Evolutionary conservation across 768 basidiomycete species (phyloP).

Genomic region (Lactarius sanguifluus): DNA sequence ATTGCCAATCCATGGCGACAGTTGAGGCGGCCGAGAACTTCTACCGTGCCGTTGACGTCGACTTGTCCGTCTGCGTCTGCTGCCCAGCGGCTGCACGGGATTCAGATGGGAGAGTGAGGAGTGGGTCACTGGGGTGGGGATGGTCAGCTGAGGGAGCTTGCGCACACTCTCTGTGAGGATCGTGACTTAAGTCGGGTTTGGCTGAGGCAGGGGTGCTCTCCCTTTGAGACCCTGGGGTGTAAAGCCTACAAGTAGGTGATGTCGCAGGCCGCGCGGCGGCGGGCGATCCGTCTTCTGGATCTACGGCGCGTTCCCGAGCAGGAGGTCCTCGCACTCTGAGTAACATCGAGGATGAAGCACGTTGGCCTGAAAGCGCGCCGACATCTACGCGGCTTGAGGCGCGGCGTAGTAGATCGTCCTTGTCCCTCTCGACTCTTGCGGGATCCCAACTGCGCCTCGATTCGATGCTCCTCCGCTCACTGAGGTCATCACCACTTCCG

Average conservation of each 20-base stretch:
- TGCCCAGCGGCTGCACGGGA: constrained; percentile 36
- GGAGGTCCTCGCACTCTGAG: constrained; percentile 34
- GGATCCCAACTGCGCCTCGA: constrained; percentile 49
- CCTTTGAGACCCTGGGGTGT: constrained; percentile 56
- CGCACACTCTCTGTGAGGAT: constrained; percentile 37
- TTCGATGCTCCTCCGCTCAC: constrained; percentile 48
- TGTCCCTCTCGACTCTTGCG: constrained; percentile 28
- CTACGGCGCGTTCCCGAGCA: constrained; percentile 1
- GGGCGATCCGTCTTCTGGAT: constrained; percentile 1
- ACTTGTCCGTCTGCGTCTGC: constrained; percentile 32
- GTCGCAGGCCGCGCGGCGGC: background rate
- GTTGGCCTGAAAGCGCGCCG: constrained; percentile 23
- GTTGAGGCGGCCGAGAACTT: constrained; percentile 48
- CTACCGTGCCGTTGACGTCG: constrained; percentile 35
- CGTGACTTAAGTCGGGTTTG: constrained; percentile 24
- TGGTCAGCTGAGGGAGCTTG: constrained; percentile 48
- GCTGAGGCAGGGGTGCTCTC: constrained; percentile 39
- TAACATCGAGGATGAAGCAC: constrained; percentile 33
- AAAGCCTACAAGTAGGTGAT: constrained; percentile 50
- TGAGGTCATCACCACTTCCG: constrained; percentile 51
- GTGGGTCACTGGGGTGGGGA: constrained; percentile 48
- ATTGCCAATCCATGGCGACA: constrained; percentile 45
- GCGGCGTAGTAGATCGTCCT: constrained; percentile 34
- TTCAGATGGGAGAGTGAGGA: constrained; percentile 62
- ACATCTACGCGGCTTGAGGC: constrained; percentile 33